These are phyloP conservation scores for Rhexocercosporidium sp. DNA, from an alignment of 2,329 filamentous ascomycete genomes.

Conservation along the genomic window DNA sequence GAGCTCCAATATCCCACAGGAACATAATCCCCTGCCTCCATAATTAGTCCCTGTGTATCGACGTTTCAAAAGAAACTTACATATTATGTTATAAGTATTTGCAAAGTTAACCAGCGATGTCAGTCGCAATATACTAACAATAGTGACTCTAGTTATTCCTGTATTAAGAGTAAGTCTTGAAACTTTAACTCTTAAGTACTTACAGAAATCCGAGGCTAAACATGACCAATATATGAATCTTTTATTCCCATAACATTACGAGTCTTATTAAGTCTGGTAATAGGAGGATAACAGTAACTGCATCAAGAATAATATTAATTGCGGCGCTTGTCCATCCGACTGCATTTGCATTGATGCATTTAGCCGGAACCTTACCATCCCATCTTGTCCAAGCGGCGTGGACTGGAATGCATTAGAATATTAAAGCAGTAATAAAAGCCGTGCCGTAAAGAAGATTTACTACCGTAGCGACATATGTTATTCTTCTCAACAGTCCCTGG, in stretches of 20 bases:
- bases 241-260: slow-evolving; percentile 52
- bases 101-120: slow-evolving; percentile 28
- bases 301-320: slow-evolving; percentile 57
- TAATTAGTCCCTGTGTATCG: neutral
- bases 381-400: slow-evolving; percentile 58
- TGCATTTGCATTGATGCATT: slow-evolving; percentile 55
- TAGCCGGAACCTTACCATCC: slow-evolving; percentile 52
- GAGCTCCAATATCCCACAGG: slow-evolving; percentile 31
- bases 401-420: slow-evolving; percentile 55
- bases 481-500: slow-evolving; percentile 16
- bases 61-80: slow-evolving; percentile 9
- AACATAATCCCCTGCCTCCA: slow-evolving; percentile 27
- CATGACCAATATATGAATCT: slow-evolving; percentile 54
- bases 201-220: slow-evolving; percentile 53
- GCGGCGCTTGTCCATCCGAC: slow-evolving; percentile 56
- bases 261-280: slow-evolving; percentile 50
- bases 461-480: slow-evolving; percentile 20
- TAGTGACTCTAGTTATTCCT: slow-evolving; percentile 22
- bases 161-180: neutral
- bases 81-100: slow-evolving; percentile 31
- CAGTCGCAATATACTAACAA: slow-evolving; percentile 31
- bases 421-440: slow-evolving; percentile 24
- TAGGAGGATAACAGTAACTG: slow-evolving; percentile 58
- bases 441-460: slow-evolving; percentile 17
- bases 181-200: slow-evolving; percentile 7